Base-by-base conservation (phyloP, 257 asterid genomes). In the Rauvolfia tetraphylla region DNA sequence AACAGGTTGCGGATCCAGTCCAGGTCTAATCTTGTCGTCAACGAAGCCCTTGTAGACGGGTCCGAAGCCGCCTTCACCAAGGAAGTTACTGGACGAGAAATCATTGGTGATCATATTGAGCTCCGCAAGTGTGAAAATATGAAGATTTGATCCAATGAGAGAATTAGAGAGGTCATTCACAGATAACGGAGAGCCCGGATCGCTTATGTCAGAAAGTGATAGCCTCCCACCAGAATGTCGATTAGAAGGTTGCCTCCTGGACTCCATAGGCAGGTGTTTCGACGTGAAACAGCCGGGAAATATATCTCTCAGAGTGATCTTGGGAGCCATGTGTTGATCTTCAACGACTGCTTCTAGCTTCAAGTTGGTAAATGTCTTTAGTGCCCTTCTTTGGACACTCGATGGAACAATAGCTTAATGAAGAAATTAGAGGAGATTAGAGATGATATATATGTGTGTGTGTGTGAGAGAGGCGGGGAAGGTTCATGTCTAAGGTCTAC, bases 41-140 rank as follows among this genome's bases (percentile, higher is more conserved):
- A 90, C 41, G 33, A 90, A 93, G 23, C 98, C 98, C 63, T 93
- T 93, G 74, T 91, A 88, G 34, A 93, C 98, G 5, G 98, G 97
- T 58, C 98, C 98, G 65, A 93, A 93, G 20, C 98, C 98, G 5
- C 98, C 98, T 79, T 90, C 95, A 0, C 98, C 98, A 0, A 93
- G 89, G 78, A 88, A 86, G 71, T 89, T 93, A 72, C 79, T 76
- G 0, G 92, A 73, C 0, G 96, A 82, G 69, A 91, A 92, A 54
- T 84, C 82, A 34, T 81, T 75, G 0, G 97, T 85, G 34, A 90
- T 86, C 66, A 83, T 27, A 27, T 83, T 83, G 66, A 93, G 92
- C 36, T 88, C 94, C 0, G 80, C 74, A 36, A 84, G 73, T 0
- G 92, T 88, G 87, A 93, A 93, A 27, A 87, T 80, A 70, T 93